Base-by-base conservation (phyloP, 306 rosid species). In the Cyamopsis tetragonoloba region DNA sequence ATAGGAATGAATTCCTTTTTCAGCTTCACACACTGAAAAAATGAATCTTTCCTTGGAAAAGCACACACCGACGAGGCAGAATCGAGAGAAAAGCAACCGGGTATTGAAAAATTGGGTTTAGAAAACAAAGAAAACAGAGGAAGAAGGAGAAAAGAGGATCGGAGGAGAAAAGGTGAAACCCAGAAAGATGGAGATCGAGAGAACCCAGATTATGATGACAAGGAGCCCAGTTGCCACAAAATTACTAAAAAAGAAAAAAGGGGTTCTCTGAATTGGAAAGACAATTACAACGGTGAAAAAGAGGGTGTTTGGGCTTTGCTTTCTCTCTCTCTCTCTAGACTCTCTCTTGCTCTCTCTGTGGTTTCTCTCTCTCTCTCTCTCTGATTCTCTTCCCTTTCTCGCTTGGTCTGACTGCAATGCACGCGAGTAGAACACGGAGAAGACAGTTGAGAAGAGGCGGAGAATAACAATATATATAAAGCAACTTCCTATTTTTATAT, bases 371-470 rank as follows among this genome's bases (percentile, higher is more conserved):
- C 3, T 19, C 4, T 60, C 70, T 60, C 65, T 20, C 48, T 43
- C 1, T n/a, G 13, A 3, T 57, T 74, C 59, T 75, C 56, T 62
- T 72, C 44, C 18, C 61, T 76, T 70, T 76, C 75, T 83, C 69
- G 38, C 80, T 65, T 32, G 60, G 64, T 63, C 76, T 70, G 69
- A 48, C 81, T 79, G 81, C 66, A 79, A 74, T 66, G 84, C 82
- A 83, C 87, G 91, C 92, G 90, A 89, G 89, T 74, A 80, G 77
- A 85, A 88, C 91, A 82, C 88, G 91, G 85, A 84, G 81, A 77
- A 74, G 82, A 79, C 89, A 75, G 98, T 85, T 86, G 84, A 77
- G 87, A 80, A 68, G 76, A 59, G 68, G 70, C 55, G 73, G 51
- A 67, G 72, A 77, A 63, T 34, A 43, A 54, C 41, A 27, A 35